Percentiles rank a stretch among this genome's conserved stretches.
phyloP scores from a whole-genome alignment of 106 monocot species.

The Dendrobium chrysotoxum region DNA sequence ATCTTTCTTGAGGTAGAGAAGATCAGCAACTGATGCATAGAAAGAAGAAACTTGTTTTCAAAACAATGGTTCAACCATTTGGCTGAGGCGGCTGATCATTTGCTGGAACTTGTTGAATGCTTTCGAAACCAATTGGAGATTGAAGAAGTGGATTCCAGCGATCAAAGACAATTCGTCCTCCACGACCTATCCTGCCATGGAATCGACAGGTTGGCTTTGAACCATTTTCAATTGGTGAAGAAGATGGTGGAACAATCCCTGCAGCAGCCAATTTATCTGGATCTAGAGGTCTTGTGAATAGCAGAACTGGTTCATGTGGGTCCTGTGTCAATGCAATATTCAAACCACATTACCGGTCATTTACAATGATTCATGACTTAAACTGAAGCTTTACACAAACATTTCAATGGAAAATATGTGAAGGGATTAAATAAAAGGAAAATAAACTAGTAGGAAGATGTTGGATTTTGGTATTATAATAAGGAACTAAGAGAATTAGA shows the following conservation, averaged over 20 bases:
- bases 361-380: too few relatives aligned
- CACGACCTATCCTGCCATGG: conserved; percentile 81
- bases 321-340: conserved; percentile 41
- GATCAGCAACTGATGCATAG: not conserved
- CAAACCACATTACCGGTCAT: too few relatives aligned
- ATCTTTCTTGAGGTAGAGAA: not conserved
- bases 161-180: conserved; percentile 92
- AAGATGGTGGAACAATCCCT: conserved; percentile 50
- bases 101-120: conserved; percentile 6
- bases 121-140: conserved; percentile 20
- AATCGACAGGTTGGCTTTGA: conserved; percentile 32
- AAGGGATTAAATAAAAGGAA: too few relatives aligned
- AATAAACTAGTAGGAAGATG: too few relatives aligned
- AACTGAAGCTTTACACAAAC: too few relatives aligned
- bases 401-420: too few relatives aligned
- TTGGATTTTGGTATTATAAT: too few relatives aligned
- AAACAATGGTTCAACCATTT: conserved; percentile 31
- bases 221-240: conserved; percentile 65
- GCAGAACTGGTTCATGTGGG: conserved; percentile 56
- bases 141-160: conserved; percentile 51
- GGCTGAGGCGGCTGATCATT: conserved; percentile 24
- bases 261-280: conserved; percentile 52
- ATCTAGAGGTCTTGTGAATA: conserved; percentile 75
- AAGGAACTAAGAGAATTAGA: too few relatives aligned
- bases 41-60: not conserved